These are phyloP conservation scores for Euphorbia peplus DNA, from an alignment of 345 rosid genomes.

Conservation along the genomic window DNA sequence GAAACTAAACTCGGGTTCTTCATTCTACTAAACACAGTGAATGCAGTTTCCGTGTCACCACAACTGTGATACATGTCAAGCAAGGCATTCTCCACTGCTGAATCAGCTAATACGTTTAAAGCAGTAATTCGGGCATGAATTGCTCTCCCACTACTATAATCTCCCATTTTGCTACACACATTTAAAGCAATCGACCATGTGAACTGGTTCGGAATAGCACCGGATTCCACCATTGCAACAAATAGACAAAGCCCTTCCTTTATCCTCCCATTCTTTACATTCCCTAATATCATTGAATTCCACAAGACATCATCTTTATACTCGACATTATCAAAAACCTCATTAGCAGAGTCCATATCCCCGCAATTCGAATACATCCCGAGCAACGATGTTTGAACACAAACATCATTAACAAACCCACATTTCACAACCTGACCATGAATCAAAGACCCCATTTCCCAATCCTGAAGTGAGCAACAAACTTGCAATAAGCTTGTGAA, in stretches of 20 bases:
- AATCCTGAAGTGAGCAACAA: constrained; percentile 45
- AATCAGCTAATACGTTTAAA: constrained; percentile 41
- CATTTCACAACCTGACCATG: constrained; percentile 51
- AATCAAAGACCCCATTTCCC: constrained; percentile 43
- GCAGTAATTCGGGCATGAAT: constrained; percentile 54
- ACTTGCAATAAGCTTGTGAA: constrained; percentile 72
- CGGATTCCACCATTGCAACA: constrained; percentile 47
- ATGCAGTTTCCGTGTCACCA: constrained; percentile 42
- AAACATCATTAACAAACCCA: constrained; percentile 44
- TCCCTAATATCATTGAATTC: constrained; percentile 71
- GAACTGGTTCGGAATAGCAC: constrained; percentile 53
- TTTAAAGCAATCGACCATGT: constrained; percentile 68
- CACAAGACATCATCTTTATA: constrained; percentile 66
- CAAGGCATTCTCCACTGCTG: constrained; percentile 69
- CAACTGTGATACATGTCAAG: constrained; percentile 82
- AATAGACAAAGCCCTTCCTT: constrained; percentile 45
- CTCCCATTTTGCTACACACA: constrained; percentile 56
- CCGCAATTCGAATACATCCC: constrained; percentile 68
- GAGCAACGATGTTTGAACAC: constrained; percentile 70
- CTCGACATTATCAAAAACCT: constrained; percentile 41
- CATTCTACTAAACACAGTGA: constrained; percentile 43
- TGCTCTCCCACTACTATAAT: constrained; percentile 40
- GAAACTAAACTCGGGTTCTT: constrained; percentile 56
- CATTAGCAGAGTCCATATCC: constrained; percentile 55
- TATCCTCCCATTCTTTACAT: constrained; percentile 56